Conservation (phyloP, 108 stramenopile species). For the Licmophora abbreviata region DNA sequence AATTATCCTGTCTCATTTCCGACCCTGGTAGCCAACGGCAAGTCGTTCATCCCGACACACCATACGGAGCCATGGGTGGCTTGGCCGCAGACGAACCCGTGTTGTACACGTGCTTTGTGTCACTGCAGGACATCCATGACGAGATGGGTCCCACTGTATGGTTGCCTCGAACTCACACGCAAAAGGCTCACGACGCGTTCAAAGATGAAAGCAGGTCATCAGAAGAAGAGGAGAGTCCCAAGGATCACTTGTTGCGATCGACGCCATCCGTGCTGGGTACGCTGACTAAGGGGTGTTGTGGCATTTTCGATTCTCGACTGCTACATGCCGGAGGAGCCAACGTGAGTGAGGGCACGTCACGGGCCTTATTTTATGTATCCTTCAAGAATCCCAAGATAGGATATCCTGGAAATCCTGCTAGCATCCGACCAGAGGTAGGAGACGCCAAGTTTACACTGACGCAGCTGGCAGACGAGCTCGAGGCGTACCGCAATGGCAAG, state of each 20-base stretch:
- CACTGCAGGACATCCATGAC: conserved; percentile 62
- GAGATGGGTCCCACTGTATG: conserved; percentile 84
- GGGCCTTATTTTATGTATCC: conserved; percentile 30
- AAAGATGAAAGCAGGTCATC: conserved; percentile 23
- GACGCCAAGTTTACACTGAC: not conserved
- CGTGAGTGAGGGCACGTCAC: not conserved
- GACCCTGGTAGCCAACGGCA: conserved; percentile 74
- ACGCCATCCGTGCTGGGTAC: conserved; percentile 45
- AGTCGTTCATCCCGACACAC: conserved; percentile 81
- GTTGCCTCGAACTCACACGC: conserved; percentile 57
- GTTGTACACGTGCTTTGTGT: conserved; percentile 71
- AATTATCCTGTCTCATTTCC: conserved; percentile 59
- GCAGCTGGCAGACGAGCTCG: not conserved
- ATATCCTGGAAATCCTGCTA: conserved; percentile 26
- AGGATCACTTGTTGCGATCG: conserved; percentile 47
- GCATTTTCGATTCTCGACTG: conserved; percentile 66
- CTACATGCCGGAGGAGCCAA: conserved; percentile 78
- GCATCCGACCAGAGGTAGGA: conserved; percentile 2
- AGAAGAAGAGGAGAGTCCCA: conserved; percentile 27
- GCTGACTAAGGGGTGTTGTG: conserved; percentile 68
- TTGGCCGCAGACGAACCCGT: conserved; percentile 28
- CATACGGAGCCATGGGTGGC: conserved; percentile 21
- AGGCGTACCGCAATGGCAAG: not conserved
- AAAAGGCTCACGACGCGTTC: conserved; percentile 43
- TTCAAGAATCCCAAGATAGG: conserved; percentile 18